These are phyloP conservation scores for Hymenotorrendiella dingleyae DNA, from an alignment of 2,329 filamentous ascomycete species.

Conservation along the genomic window DNA sequence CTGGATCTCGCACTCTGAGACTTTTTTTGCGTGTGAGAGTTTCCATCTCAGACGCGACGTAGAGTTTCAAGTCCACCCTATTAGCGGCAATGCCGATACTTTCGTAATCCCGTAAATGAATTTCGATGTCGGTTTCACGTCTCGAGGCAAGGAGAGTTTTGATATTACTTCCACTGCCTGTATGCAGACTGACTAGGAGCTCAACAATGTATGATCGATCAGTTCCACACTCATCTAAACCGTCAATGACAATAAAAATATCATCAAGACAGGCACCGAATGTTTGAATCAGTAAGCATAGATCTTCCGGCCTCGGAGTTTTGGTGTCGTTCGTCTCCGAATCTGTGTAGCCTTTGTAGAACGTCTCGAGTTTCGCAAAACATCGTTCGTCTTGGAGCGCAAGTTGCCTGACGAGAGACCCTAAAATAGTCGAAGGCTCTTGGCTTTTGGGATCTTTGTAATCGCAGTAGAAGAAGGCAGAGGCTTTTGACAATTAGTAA, in stretches of 20 bases:
- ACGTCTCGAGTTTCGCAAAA: neutral
- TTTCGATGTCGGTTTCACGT: neutral
- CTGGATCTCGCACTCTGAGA: neutral
- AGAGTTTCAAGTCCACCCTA: constrained; percentile 8
- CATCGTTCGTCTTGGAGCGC: neutral
- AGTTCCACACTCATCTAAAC: neutral
- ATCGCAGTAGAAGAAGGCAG: constrained; percentile 25
- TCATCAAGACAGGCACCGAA: too few relatives aligned
- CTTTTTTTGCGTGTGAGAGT: neutral
- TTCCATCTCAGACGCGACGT: constrained; percentile 9
- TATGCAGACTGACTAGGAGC: neutral
- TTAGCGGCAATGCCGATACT: constrained; percentile 4
- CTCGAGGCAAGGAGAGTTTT: neutral
- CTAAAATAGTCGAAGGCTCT: constrained; percentile 14
- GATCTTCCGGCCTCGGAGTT: too few relatives aligned
- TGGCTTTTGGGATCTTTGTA: constrained; percentile 21
- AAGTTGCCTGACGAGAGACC: neutral
- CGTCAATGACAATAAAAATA: neutral
- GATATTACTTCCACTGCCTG: neutral
- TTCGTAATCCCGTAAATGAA: neutral
- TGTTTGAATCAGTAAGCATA: too few relatives aligned
- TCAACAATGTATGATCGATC: neutral
- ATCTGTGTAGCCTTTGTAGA: too few relatives aligned
- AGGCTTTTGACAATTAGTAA: too few relatives aligned
- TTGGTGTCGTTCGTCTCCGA: too few relatives aligned